Conservation (phyloP, 2,329 filamentous ascomycete genomes). For the Claviceps sp. region DNA sequence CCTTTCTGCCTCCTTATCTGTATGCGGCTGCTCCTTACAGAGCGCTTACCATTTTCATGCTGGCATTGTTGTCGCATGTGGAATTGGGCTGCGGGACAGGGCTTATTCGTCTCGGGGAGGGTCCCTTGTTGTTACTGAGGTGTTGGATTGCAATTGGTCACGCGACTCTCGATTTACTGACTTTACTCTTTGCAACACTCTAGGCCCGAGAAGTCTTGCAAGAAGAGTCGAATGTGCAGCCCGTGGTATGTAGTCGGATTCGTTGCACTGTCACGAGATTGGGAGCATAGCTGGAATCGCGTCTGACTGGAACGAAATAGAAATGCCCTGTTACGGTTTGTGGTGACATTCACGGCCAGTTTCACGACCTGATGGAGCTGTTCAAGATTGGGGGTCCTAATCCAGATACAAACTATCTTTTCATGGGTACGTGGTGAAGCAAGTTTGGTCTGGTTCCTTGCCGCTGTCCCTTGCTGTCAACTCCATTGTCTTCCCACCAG, state of each 20-base stretch:
- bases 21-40: neutral
- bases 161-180: slow-evolving; percentile 15
- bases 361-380: slow-evolving; percentile 97
- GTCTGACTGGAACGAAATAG: slow-evolving; percentile 25
- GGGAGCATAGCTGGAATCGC: neutral
- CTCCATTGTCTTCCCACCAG: neutral
- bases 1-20: neutral
- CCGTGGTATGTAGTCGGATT: slow-evolving; percentile 57
- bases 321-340: slow-evolving; percentile 99
- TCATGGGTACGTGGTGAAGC: slow-evolving; percentile 62
- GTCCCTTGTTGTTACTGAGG: neutral
- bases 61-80: neutral
- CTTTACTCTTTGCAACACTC: slow-evolving; percentile 4
- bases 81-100: neutral
- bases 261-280: neutral
- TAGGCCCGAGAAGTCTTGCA: slow-evolving; percentile 92
- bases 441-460: neutral
- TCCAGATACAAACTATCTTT: slow-evolving; percentile 97
- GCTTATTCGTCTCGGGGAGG: neutral
- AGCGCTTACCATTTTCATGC: neutral
- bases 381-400: slow-evolving; percentile 98
- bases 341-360: slow-evolving; percentile 97
- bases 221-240: slow-evolving; percentile 97
- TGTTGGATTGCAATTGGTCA: neutral
- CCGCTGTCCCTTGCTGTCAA: no score